A percentile compares a stretch with the other conserved stretches of the same genome.
Evolutionary conservation across 495 filamentous ascomycete species (phyloP).

Genomic region (Penicillium dipodomyicola): DNA sequence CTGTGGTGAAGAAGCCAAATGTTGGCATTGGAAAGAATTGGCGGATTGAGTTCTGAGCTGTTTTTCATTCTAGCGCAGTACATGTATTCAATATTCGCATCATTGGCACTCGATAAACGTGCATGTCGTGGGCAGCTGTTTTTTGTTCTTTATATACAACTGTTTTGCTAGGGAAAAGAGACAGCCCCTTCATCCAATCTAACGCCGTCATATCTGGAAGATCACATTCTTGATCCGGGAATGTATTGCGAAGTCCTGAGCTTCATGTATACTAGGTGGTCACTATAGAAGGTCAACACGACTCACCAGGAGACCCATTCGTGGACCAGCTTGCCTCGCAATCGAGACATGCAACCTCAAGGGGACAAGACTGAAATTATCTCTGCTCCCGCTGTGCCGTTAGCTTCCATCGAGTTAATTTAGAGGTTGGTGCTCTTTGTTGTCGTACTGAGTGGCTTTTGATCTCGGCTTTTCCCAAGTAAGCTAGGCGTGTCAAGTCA

Average conservation of each 20-base stretch:
- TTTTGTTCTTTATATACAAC: background rate
- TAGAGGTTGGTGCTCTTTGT: background rate
- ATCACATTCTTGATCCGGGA: background rate
- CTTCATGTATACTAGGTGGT: conserved; percentile 1
- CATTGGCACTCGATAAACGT: conserved; percentile 5
- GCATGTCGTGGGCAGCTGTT: conserved; percentile 11
- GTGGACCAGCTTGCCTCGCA: background rate
- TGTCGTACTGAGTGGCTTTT: no score
- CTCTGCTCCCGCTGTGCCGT: background rate
- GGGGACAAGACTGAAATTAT: background rate
- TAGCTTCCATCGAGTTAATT: background rate
- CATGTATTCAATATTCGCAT: conserved; percentile 20
- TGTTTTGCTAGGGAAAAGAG: background rate
- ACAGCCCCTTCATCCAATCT: background rate
- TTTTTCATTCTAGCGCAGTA: conserved; percentile 5
- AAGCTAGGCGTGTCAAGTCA: background rate
- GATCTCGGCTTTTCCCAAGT: background rate
- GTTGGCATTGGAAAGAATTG: conserved; percentile 77
- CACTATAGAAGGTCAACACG: background rate
- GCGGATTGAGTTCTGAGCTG: conserved; percentile 64
- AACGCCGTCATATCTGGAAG: background rate
- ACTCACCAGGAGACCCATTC: no score
- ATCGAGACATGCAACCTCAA: background rate
- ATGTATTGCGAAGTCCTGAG: background rate
- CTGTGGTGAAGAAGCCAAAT: conserved; percentile 74